Conservation (phyloP, 1,139 yeast genomes). For the Komagataea norvegica region DNA sequence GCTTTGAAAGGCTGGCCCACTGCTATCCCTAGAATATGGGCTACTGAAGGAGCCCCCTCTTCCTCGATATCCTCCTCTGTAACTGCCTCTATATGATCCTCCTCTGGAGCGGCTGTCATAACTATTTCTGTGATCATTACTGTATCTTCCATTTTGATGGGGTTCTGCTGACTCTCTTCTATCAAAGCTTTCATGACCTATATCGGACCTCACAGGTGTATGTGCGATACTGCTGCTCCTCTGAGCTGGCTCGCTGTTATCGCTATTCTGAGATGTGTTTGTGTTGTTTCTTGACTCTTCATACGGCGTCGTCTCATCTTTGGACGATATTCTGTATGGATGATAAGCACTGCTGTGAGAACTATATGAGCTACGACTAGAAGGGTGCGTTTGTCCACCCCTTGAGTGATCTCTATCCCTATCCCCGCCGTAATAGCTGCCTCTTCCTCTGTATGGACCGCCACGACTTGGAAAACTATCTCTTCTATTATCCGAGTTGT, state of each 20-base stretch:
- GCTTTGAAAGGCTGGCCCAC: background rate
- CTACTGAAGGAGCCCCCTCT: conserved; percentile 8
- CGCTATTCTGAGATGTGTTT: background rate
- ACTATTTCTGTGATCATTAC: conserved; percentile 4
- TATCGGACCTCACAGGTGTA: conserved; percentile 6
- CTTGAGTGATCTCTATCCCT: conserved; percentile 2
- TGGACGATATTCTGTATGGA: background rate
- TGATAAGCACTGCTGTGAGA: background rate
- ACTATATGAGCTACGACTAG: background rate
- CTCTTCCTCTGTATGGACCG: conserved; percentile 9
- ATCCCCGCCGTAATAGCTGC: conserved; percentile 1
- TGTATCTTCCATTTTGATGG: conserved; percentile 1
- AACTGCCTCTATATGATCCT: conserved; percentile 12
- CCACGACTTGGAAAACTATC: conserved; percentile 4
- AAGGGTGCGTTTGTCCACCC: conserved; percentile 4
- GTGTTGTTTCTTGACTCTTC: background rate
- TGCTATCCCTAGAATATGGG: conserved; percentile 7
- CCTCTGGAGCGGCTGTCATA: conserved; percentile 12
- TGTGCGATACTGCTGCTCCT: background rate
- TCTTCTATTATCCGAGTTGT: conserved; percentile 4
- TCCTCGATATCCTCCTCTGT: conserved; percentile 19
- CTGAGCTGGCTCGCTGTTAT: background rate
- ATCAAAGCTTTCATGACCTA: background rate
- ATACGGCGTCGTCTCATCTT: background rate
- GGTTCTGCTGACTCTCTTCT: background rate